These are phyloP conservation scores for Chlamydomonas incerta DNA, from an alignment of 139 green algal species.

Conservation along the genomic window DNA sequence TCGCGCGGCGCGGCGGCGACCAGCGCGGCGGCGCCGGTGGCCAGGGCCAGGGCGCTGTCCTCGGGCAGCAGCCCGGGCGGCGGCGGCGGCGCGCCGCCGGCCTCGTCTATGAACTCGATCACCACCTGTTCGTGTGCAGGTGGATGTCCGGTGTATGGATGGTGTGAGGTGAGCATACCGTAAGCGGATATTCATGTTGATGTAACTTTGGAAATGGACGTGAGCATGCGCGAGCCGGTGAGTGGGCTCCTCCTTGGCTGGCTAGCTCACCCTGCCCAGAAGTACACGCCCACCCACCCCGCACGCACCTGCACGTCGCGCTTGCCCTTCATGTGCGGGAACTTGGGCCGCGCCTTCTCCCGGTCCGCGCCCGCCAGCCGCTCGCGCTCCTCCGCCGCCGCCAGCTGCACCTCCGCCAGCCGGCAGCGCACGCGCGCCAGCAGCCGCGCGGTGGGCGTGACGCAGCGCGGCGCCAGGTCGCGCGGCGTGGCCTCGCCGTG, in stretches of 20 bases:
- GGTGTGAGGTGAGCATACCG: no score
- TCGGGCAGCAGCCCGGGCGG: conserved; percentile 37
- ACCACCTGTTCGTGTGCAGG: conserved; percentile 24
- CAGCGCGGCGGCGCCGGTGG: conserved; percentile 34
- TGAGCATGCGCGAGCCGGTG: no score
- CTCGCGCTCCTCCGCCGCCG: conserved; percentile 44
- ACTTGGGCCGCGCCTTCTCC: conserved; percentile 49
- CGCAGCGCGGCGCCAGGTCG: conserved; percentile 46
- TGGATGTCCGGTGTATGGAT: no score
- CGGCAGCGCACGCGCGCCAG: conserved; percentile 44
- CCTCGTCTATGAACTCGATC: conserved; percentile 55
- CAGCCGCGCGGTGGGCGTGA: conserved; percentile 42
- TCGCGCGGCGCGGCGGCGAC: conserved; percentile 11
- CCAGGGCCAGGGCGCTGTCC: conserved; percentile 44
- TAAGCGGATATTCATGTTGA: no score
- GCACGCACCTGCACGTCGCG: not conserved
- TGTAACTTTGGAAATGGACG: no score
- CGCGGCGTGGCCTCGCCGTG: conserved; percentile 33
- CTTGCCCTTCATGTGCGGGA: conserved; percentile 2
- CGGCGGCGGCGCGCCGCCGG: not conserved
- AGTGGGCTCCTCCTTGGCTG: no score
- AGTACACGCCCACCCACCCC: not conserved
- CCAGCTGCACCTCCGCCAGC: conserved; percentile 51
- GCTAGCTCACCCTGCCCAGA: no score
- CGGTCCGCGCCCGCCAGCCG: conserved; percentile 47